Evolutionary conservation across 768 basidiomycete species (phyloP).

Genomic region (Suillus paluster): DNA sequence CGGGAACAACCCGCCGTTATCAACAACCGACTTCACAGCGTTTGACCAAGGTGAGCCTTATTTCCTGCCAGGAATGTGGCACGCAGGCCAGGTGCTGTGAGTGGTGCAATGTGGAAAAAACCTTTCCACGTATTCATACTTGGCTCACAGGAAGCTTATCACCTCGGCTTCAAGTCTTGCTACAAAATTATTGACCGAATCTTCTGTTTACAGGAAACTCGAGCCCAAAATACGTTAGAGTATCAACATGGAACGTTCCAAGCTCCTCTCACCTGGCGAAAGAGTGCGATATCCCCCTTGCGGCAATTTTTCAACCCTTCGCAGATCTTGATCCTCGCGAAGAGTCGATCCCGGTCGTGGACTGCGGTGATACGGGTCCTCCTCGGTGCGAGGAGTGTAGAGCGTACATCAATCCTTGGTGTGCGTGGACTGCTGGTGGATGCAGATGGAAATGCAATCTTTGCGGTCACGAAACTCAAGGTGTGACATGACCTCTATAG

Average conservation of each 20-base stretch:
- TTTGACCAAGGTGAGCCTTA: conserved; percentile 79
- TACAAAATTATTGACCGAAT: conserved; percentile 1
- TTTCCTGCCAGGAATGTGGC: neutral
- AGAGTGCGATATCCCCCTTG: conserved; percentile 85
- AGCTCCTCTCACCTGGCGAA: conserved; percentile 75
- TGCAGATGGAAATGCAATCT: conserved; percentile 92
- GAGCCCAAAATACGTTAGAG: conserved; percentile 86
- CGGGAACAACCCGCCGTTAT: conserved; percentile 71
- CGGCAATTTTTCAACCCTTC: conserved; percentile 88
- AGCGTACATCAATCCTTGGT: conserved; percentile 95
- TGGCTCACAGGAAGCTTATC: neutral
- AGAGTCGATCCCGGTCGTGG: conserved; percentile 79
- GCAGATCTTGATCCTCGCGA: conserved; percentile 79
- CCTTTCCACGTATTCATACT: neutral
- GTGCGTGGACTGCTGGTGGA: conserved; percentile 81
- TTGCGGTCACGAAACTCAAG: conserved; percentile 82
- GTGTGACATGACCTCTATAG: conserved; percentile 41
- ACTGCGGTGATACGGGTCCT: conserved; percentile 73
- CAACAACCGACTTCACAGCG: conserved; percentile 87
- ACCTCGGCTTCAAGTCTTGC: neutral
- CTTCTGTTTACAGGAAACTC: conserved; percentile 67
- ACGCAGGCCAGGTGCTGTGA: neutral
- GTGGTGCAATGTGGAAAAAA: neutral
- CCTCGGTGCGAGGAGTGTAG: conserved; percentile 84
- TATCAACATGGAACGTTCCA: conserved; percentile 91